phyloP scores from a whole-genome alignment of 257 asterid species.

The Penstemon eatonii region DNA sequence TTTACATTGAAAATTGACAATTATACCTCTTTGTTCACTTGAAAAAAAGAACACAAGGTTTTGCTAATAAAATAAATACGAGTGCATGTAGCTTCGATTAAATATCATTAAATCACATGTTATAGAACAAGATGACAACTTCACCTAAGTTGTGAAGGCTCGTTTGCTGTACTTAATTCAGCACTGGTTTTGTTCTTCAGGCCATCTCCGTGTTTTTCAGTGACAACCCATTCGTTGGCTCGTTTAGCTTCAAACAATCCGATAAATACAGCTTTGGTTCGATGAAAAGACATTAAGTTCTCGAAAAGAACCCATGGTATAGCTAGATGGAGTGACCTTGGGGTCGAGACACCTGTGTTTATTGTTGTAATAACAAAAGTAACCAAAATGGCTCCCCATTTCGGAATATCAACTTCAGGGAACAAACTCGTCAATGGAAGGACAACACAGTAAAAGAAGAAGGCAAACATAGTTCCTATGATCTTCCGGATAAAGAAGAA shows the following conservation, averaged over 20 bases:
- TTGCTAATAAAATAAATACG: too few species aligned
- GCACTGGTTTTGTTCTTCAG: constrained; percentile 39
- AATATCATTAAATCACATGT: too few species aligned
- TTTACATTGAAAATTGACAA: too few species aligned
- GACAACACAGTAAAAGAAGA: constrained; percentile 65
- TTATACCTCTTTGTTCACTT: too few species aligned
- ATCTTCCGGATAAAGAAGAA: constrained; percentile 78
- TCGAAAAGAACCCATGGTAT: constrained; percentile 80
- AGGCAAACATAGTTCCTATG: constrained; percentile 61
- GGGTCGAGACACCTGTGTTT: constrained; percentile 66
- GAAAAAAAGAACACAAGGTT: too few species aligned
- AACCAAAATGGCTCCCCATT: constrained; percentile 64
- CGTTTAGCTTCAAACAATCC: constrained; percentile 61
- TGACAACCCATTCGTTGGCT: constrained; percentile 80
- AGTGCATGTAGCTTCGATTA: too few species aligned
- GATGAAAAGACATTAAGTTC: constrained; percentile 74
- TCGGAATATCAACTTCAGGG: constrained; percentile 68
- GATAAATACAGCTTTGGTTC: constrained; percentile 59
- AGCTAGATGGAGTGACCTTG: constrained; percentile 69
- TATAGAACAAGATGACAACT: constrained; percentile 32
- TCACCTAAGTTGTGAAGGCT: constrained; percentile 39
- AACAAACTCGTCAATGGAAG: constrained; percentile 61
- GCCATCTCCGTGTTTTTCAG: constrained; percentile 72
- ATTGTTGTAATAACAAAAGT: constrained; percentile 52
- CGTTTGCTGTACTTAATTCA: constrained; percentile 28